Evolutionary conservation across 257 asterid species (phyloP), one percentile per base, ranked within the genome.

Genomic region (Schizonepeta tenuifolia): DNA sequence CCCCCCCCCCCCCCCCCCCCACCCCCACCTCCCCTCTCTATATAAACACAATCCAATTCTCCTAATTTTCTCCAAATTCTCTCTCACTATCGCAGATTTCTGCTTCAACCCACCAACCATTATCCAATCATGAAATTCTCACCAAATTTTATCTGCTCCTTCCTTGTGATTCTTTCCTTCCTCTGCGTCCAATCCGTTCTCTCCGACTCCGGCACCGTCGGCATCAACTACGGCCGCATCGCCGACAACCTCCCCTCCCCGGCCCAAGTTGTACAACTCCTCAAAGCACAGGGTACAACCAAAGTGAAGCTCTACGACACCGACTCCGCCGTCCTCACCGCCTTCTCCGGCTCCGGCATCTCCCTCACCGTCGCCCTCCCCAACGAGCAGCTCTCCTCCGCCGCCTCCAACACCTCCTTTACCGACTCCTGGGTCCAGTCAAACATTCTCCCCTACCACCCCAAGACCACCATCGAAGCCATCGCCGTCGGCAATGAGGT

Each of bases 401-500:
- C 98, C 28, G 91, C 98, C 24, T 54, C 76, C 11, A 24, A 26
- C 63, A 85, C 85, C 20, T 80, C 94, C 0, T 89, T 71, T 71
- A 85, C 98, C 0, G 98, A 93, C 83, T 0, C 83, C 6, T 93
- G 98, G 98, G 84, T 91, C 2, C 82, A 84, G 21, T 76, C 95
- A 31, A 87, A 93, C 76, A 72, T 93, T 61, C 73, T 89, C 21
- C 40, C 90, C 0, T 79, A 89, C 83, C 67, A 79, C 49, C 95
- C 95, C 3, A 79, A 73, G 0, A 82, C 98, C 7, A 66, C 33
- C 14, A 91, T 93, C 61, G 94, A 87, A 31, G 84, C 92, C 76
- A 86, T 93, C 9, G 88, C 96, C 7, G 97, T 93, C 5, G 98
- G 98, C 4, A 93, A 93, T 3, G 98, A 93, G 51, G 97, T 93